Base-by-base conservation (phyloP, 257 asterid genomes). In the Gentiana macrophylla region DNA sequence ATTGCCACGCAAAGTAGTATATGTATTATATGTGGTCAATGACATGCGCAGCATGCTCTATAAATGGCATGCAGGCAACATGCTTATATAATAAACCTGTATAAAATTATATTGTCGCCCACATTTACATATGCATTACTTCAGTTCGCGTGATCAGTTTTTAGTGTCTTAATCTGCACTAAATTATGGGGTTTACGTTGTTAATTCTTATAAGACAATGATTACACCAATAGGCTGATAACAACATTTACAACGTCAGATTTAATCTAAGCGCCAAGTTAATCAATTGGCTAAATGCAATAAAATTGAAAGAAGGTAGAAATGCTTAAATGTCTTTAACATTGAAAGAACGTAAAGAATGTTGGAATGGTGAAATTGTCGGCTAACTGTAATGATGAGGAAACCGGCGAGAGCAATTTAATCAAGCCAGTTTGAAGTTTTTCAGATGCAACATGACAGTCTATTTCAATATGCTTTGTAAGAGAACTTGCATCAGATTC, bases 101-200 rank as follows among this genome's bases (percentile, higher is more conserved):
- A 38, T 54, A 60, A 50, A 12, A 59, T 57, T 53, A 51, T 57
- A 54, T 37, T 41, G 46, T 24, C 32, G 47, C 61, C 33, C 59
- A 69, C 62, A 38, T 33, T 55, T 32, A 34, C 63, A 67, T 63
- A 61, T 60, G 63, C 67, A 49, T 44, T 9, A 38, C 74, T 50
- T 63, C 52, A 36, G 62, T 32, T 56, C 69, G 66, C 71, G 68
- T 73, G 78, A 37, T 57, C 24, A 15, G 24, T 52, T 44, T 49
- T 55, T 57, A 51, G 55, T 12, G 32, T 33, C 50, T 12, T 44
- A 53, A 52, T 32, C 53, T 66, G 54, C 63, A 53, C 48, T 12
- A 6, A 12, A 6, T 37, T 35, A 12, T 24, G 12, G n/a, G 56
- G 45, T 56, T 53, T 62, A 41, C 61, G 49, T 37, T 57, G 12